Evolutionary conservation across 768 basidiomycete species (phyloP).

Genomic region (Mycena epipterygia): DNA sequence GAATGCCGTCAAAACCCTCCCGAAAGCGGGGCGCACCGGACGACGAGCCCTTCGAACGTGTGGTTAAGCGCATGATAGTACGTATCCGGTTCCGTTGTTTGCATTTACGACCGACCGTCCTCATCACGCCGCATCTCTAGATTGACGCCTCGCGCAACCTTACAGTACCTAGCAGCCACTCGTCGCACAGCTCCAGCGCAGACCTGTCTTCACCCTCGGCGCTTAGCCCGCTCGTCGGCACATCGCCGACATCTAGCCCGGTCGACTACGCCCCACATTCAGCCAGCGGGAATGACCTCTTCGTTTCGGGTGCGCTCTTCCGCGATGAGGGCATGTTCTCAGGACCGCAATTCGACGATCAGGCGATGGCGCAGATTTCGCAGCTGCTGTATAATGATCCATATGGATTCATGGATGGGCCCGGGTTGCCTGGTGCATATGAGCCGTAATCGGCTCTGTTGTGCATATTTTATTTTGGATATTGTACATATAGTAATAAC

Average conservation of each 20-base stretch:
- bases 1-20: conserved; percentile 32
- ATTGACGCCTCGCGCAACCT: conserved; percentile 21
- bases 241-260: conserved; percentile 9
- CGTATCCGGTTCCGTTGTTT: neutral
- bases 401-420: conserved; percentile 17
- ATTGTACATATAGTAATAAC: neutral
- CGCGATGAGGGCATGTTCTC: conserved; percentile 24
- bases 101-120: neutral
- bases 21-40: conserved; percentile 34
- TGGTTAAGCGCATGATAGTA: conserved; percentile 44
- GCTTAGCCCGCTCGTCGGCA: neutral
- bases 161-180: neutral
- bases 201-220: neutral
- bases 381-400: conserved; percentile 25
- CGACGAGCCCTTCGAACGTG: conserved; percentile 40
- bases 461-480: neutral
- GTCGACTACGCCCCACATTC: neutral
- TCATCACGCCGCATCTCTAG: neutral
- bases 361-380: conserved; percentile 28
- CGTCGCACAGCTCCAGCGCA: neutral
- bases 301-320: conserved; percentile 21
- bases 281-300: conserved; percentile 20
- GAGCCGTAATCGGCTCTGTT: neutral
- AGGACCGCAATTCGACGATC: conserved; percentile 22
- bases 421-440: neutral